Conservation (phyloP, 169 alveolate species). For the Prorocentrum cordatum region DNA sequence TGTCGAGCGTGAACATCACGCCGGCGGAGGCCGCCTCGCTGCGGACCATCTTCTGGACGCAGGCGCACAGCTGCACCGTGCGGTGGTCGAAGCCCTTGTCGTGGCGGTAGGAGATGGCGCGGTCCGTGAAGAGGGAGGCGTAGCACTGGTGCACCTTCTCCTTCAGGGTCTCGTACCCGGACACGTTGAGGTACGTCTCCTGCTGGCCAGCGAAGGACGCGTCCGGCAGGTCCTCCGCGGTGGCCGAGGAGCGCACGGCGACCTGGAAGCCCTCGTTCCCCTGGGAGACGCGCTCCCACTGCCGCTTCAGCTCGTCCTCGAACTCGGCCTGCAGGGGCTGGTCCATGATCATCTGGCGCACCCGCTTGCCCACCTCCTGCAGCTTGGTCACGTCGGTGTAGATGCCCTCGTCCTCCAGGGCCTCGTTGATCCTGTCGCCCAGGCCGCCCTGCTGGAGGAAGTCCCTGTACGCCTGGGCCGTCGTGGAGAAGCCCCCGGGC, state of each 20-base stretch:
- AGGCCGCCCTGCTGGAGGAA: slow-evolving; percentile 39
- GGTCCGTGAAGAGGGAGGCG: background rate
- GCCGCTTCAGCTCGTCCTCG: slow-evolving; percentile 28
- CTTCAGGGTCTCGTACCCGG: background rate
- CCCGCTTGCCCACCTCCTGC: slow-evolving; percentile 5
- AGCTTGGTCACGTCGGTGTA: slow-evolving; percentile 9
- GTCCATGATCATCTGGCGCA: slow-evolving; percentile 54
- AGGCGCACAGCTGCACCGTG: background rate
- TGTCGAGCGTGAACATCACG: slow-evolving; percentile 11
- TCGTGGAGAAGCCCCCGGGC: slow-evolving; percentile 20
- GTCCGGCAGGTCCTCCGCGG: background rate
- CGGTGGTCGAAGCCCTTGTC: slow-evolving; percentile 3
- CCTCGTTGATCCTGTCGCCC: background rate
- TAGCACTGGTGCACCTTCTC: background rate
- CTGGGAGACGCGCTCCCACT: background rate
- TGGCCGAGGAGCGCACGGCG: background rate
- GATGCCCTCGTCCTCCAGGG: slow-evolving; percentile 12
- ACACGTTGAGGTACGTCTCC: background rate
- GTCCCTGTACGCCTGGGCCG: slow-evolving; percentile 45
- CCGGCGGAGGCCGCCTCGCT: background rate
- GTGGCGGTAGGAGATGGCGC: background rate
- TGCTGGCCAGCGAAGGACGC: background rate
- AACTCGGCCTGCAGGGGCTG: slow-evolving; percentile 2
- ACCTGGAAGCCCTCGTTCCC: background rate
- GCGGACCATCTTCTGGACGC: background rate